Conservation (phyloP, 176 grass and related monocot species). For the Dendrocalamus sinicus region DNA sequence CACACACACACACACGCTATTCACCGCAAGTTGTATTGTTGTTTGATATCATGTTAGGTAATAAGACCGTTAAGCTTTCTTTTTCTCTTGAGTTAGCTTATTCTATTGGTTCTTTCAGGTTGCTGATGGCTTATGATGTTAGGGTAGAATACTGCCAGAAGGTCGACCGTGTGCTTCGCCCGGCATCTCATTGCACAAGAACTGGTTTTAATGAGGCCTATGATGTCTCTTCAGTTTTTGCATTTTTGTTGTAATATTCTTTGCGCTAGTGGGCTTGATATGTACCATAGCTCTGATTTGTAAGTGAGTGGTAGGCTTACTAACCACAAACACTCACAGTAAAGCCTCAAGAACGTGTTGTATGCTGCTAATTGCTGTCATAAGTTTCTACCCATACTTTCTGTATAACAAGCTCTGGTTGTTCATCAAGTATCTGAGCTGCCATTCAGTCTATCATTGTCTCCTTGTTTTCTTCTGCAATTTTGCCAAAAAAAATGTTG, state of each 20-base stretch:
- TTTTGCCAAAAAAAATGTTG: neutral
- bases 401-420: neutral
- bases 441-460: neutral
- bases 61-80: neutral
- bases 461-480: neutral
- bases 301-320: neutral
- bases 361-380: neutral
- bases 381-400: neutral
- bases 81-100: neutral
- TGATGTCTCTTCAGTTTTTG: neutral
- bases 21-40: conserved; percentile 14
- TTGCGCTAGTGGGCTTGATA: neutral
- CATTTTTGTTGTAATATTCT: conserved; percentile 10
- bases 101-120: conserved; percentile 35
- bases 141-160: conserved; percentile 24
- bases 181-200: conserved; percentile 3
- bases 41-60: conserved; percentile 12
- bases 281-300: neutral
- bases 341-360: neutral
- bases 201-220: conserved; percentile 12
- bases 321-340: neutral
- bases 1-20: neutral
- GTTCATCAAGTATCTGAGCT: neutral
- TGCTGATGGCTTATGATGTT: conserved; percentile 32
- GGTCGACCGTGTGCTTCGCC: neutral